Base-by-base conservation (phyloP, 1,139 yeast species). In the Geotrichum australiense region DNA sequence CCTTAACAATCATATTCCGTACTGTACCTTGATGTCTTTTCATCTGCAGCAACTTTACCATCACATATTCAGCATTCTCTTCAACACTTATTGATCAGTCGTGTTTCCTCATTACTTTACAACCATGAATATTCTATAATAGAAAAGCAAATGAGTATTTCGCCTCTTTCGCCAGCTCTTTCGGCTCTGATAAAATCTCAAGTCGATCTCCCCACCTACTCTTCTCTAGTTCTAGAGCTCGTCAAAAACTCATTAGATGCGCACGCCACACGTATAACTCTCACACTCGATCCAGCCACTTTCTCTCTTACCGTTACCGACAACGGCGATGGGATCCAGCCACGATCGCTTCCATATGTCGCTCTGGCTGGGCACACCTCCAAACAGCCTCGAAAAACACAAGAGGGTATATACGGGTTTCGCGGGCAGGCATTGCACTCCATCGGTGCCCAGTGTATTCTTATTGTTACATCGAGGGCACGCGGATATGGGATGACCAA, bases 321-420 rank as follows among this genome's bases (percentile, higher is more conserved):
- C 52, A 68, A 76, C 52, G 82, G 81, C 11, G 44, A 45, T 28
- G 80, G 80, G 0, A 74, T 83, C 38, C 53, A 58, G 20, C 74
- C 75, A 14, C 70, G 63, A 2, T 80, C 79, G 47, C 62, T 82
- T 53, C 69, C 70, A 32, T 8, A 26, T 22, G 48, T 61, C 11
- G 53, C 52, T 2, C 39, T 28, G 15, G 47, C 50, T 14, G 52
- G 59, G 7, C 56, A 54, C 43, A 76, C 83, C 2, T 76, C 83
- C 0, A 79, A 76, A 20, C 12, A 11, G 63, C 10, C 54, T 57
- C 2, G 69, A 66, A 18, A 47, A 68, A 11, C 42, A 30, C 27
- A 15, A n/a, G 39, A 50, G 6, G 24, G 30, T 1, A 59, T 66
- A 2, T 59, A 55, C 48, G 74, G 74, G 1, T 69, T 57, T 45